Evolutionary conservation across 495 filamentous ascomycete species (phyloP), one percentile per base, ranked within the genome.

Genomic region (Podospora conica): DNA sequence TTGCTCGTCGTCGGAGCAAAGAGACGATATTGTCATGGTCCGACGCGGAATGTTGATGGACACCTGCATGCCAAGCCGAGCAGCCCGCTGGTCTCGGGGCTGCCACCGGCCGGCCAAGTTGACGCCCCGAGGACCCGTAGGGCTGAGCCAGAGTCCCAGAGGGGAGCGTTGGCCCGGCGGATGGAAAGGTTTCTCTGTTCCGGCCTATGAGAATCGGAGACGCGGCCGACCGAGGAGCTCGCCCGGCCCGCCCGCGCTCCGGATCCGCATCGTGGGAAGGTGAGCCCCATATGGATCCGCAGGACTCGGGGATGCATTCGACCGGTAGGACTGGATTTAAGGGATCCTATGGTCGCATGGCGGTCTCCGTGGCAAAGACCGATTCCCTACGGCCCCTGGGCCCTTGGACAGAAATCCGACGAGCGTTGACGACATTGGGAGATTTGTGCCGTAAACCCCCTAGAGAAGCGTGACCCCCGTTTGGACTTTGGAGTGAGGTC

Each of bases 41-140:
- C 40, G 40, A 18, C 40, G 15, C 18, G 20, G 58, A 27, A 6
- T 18, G 11, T n/a, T 18, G 57, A 65, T 65, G 64, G 57, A 23
- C 22, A 29, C n/a, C 56, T 60, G 64, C 64, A 60, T 65, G 64
- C 64, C 64, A 60, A 65, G 64, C 24, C 56, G 18, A 60, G 31
- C 18, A 6, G 21, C 40, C 58, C 24, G 40, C 33, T 24, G 23
- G 40, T 53, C 53, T 60, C 64, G 57, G 64, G 24, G 18, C 60
- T 54, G 56, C 57, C 64, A 40, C 56, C 40, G n/a, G 15, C 40
- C 40, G 40, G 6, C 12, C 40, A n/a, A 48, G 40, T 24, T 29
- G 40, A 25, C 21, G 23, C 9, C 18, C 20, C 23, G 22, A 40
- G 20, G 21, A 24, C 48, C 40, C 24, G n/a, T 63, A 63, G 61